Conservation (phyloP, 1,139 yeast species). For the Lipomyces yarrowii region DNA sequence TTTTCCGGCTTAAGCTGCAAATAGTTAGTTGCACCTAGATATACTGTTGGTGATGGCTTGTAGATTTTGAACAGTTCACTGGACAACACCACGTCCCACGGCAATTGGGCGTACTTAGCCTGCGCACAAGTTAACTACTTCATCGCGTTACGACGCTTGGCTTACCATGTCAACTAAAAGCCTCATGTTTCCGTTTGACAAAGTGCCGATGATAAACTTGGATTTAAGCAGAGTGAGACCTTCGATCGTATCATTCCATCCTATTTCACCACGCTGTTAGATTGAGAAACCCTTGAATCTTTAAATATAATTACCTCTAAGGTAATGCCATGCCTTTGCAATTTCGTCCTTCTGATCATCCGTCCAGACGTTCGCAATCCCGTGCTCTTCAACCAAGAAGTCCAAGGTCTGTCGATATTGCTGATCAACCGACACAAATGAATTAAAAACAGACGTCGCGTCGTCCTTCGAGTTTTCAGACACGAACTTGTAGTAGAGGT, state of each 20-base stretch:
- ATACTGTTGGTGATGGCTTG: slow-evolving; percentile 32
- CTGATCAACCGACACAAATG: slow-evolving; percentile 28
- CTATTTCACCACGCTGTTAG: neutral
- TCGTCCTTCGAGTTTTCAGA: slow-evolving; percentile 4
- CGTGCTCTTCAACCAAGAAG: slow-evolving; percentile 17
- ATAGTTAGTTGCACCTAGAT: slow-evolving; percentile 31
- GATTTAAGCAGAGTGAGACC: slow-evolving; percentile 27
- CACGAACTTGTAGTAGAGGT: slow-evolving; percentile 27
- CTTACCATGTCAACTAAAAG: slow-evolving; percentile 32
- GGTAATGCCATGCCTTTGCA: slow-evolving; percentile 31
- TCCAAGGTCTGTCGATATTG: slow-evolving; percentile 23
- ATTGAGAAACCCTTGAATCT: neutral
- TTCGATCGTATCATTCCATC: slow-evolving; percentile 30
- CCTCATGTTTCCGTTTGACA: slow-evolving; percentile 33
- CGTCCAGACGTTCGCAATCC: slow-evolving; percentile 11
- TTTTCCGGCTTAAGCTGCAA: slow-evolving; percentile 30
- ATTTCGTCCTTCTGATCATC: slow-evolving; percentile 26
- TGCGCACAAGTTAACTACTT: slow-evolving; percentile 1
- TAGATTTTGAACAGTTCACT: slow-evolving; percentile 31
- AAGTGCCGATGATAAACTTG: slow-evolving; percentile 28
- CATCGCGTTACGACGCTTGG: neutral
- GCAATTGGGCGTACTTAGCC: slow-evolving; percentile 31
- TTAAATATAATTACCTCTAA: slow-evolving; percentile 16
- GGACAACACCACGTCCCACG: slow-evolving; percentile 32
- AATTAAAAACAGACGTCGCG: slow-evolving; percentile 1